Conservation (phyloP, 2,329 filamentous ascomycete genomes). For the Ophiostoma perfectum region DNA sequence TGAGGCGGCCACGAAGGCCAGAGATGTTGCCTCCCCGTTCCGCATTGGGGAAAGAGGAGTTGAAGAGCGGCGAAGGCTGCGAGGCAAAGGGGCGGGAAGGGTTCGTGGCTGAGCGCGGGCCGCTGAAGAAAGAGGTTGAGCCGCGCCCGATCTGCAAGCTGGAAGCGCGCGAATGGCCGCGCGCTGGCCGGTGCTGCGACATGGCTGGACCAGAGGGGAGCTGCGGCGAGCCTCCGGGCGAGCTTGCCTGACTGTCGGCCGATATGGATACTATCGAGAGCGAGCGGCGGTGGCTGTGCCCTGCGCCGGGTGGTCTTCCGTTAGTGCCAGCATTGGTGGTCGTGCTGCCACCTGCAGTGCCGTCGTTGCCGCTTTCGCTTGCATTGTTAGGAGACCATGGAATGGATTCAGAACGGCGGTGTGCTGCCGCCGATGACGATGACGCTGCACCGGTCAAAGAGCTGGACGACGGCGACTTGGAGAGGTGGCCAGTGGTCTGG, state of each 20-base stretch:
- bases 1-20: conserved; percentile 33
- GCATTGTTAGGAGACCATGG: no score
- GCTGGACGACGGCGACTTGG: conserved; percentile 6
- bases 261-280: conserved; percentile 78
- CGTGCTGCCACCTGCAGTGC: neutral
- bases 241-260: conserved; percentile 28
- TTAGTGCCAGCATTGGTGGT: neutral
- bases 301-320: conserved; percentile 39
- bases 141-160: conserved; percentile 66
- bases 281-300: conserved; percentile 58
- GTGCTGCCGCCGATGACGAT: neutral
- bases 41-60: conserved; percentile 45
- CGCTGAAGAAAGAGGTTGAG: neutral
- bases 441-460: neutral
- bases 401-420: no score
- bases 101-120: conserved; percentile 33
- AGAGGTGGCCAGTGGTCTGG: neutral
- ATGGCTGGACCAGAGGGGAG: neutral
- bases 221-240: conserved; percentile 12
- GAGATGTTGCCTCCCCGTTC: conserved; percentile 34
- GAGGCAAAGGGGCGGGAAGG: conserved; percentile 42
- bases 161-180: conserved; percentile 69
- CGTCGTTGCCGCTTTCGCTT: neutral
- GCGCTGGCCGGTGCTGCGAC: conserved; percentile 42
- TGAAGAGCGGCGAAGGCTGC: conserved; percentile 48